These are phyloP conservation scores for Agrocybe praecox DNA, from an alignment of 768 basidiomycete genomes.

Conservation along the genomic window DNA sequence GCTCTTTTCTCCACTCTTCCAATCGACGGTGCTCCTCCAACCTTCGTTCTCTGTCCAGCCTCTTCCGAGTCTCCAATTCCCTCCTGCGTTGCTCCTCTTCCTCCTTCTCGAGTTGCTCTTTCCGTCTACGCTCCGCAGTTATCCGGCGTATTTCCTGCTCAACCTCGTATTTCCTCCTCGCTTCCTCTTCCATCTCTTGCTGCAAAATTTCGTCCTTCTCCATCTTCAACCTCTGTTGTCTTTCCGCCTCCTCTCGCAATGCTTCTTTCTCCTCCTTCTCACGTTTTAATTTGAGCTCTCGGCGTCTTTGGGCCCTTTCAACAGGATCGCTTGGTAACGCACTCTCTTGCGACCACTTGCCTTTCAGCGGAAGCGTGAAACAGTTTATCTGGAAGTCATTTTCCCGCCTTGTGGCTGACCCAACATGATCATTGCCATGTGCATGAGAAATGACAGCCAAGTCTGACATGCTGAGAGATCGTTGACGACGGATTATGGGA, in stretches of 20 bases:
- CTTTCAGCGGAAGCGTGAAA: constrained; percentile 28
- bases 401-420: constrained; percentile 29
- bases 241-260: constrained; percentile 43
- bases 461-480: constrained; percentile 41
- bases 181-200: constrained; percentile 47
- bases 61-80: constrained; percentile 52
- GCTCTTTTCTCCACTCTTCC: constrained; percentile 56
- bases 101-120: constrained; percentile 39
- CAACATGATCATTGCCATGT: constrained; percentile 13
- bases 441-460: constrained; percentile 40
- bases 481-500: constrained; percentile 20
- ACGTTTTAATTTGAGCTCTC: constrained; percentile 30
- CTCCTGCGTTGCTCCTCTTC: constrained; percentile 46
- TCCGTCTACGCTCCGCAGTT: constrained; percentile 37
- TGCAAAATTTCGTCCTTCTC: constrained; percentile 45
- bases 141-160: constrained; percentile 43
- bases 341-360: constrained; percentile 38
- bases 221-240: constrained; percentile 38
- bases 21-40: constrained; percentile 51
- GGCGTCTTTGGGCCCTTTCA: constrained; percentile 33
- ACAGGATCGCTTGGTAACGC: constrained; percentile 27
- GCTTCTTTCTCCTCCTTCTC: constrained; percentile 48
- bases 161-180: constrained; percentile 35
- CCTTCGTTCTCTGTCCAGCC: constrained; percentile 47
- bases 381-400: constrained; percentile 9